Evolutionary conservation across 1,139 yeast species (phyloP).

Genomic region (Saccharomyces uvarum): DNA sequence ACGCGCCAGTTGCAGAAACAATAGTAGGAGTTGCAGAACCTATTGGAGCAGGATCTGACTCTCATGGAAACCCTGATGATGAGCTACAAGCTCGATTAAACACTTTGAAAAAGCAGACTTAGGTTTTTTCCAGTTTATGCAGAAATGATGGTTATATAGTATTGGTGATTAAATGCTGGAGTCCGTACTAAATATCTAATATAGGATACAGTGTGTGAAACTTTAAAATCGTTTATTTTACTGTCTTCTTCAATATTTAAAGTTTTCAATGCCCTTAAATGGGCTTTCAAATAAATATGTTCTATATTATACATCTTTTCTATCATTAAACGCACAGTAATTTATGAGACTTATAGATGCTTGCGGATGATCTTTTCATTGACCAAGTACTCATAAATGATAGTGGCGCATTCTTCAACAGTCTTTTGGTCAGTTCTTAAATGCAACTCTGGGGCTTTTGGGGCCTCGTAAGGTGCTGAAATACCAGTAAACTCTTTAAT

Average conservation of each 20-base stretch:
- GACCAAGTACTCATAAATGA: constrained; percentile 61
- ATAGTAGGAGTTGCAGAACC: constrained; percentile 44
- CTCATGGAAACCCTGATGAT: constrained; percentile 52
- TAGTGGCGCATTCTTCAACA: constrained; percentile 73
- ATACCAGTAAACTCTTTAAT: constrained; percentile 94
- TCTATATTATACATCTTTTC: neutral
- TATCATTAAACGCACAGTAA: neutral
- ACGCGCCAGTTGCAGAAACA: constrained; percentile 29
- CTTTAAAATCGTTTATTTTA: neutral
- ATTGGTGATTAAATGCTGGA: neutral
- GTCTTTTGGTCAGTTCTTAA: constrained; percentile 63
- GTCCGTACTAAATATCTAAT: neutral
- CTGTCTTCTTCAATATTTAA: neutral
- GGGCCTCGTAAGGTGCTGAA: constrained; percentile 93
- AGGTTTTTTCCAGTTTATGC: neutral
- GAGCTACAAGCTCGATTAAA: constrained; percentile 85
- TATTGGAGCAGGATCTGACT: constrained; percentile 35
- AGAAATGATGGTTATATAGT: neutral
- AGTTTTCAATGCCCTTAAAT: neutral
- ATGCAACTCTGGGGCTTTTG: constrained; percentile 75
- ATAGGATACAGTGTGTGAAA: neutral
- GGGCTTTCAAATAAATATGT: neutral
- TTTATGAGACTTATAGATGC: neutral
- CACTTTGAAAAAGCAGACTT: constrained; percentile 54
- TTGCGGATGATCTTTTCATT: constrained; percentile 38